Evolutionary conservation across 192 early-diverging fungal genomes (phyloP), one percentile per base, ranked within the genome.

Genomic region (Backusella tuberculispora): DNA sequence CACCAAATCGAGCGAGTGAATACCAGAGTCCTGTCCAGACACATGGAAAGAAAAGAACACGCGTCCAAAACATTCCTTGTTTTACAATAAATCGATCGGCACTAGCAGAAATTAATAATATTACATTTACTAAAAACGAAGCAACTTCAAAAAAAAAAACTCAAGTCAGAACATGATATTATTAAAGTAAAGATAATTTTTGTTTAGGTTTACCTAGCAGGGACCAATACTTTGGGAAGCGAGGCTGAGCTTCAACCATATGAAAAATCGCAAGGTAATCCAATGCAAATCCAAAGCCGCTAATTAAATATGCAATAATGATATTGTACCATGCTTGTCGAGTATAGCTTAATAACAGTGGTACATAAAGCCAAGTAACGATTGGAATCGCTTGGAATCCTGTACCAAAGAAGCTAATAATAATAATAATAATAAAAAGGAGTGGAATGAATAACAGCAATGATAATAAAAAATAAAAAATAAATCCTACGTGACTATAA

Each of bases 311-410:
- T 8, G 38, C 40, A 15, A 65, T 24, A 13, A 68, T 8, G 6
- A 26, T 45, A 29, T 67, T 68, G 37, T 15, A 21, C 29, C 46
- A 53, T 43, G 34, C 29, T 37, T 48, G 34, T 3, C 74, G 74
- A 29, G 46, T 74, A 21, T 74, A 74, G 26, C 34, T 17, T 13
- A 74, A 12, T 12, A 50, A 4, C 7, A 74, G 24, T 17, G 74
- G 74, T 42, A 50, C 45, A 21, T 56, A 68, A 10, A 53, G 14
- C 46, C 64, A 68, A 41, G 37, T 68, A 13, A 74, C 48, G 13
- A 74, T 7, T 5, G 74, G 74, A 42, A 74, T 74, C 4, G 65
- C 50, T 68, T 74, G 74, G 21, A 67, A 74, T 66, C 74, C 74
- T 21, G 66, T 45, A 43, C 45, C 74, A 47, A 74, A 74, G 1